Evolutionary conservation across 140 eudicot genomes (phyloP).

Genomic region (Anethum foeniculum): DNA sequence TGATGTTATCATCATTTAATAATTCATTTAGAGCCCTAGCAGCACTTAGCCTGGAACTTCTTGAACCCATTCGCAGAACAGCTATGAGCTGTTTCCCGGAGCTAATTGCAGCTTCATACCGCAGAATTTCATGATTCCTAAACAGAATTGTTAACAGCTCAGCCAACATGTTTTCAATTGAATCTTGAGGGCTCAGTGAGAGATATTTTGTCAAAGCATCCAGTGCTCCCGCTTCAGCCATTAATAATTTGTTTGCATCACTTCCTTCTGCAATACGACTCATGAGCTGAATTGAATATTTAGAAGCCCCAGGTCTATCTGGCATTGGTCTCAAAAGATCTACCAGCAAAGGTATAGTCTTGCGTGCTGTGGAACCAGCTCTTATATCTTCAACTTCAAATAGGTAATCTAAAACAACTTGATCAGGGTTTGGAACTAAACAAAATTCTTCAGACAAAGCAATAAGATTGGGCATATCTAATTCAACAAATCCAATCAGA

Average conservation of each 20-base stretch:
- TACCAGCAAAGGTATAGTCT: constrained; percentile 62
- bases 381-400: constrained; percentile 63
- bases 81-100: constrained; percentile 60
- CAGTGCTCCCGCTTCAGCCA: constrained; percentile 78
- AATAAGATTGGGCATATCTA: constrained; percentile 49
- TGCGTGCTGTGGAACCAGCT: constrained; percentile 57
- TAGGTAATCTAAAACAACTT: constrained; percentile 45
- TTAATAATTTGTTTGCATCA: constrained; percentile 60
- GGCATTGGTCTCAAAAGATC: constrained; percentile 81
- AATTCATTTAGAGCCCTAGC: constrained; percentile 61
- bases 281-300: constrained; percentile 46
- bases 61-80: constrained; percentile 74
- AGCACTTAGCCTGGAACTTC: constrained; percentile 57
- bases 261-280: constrained; percentile 58
- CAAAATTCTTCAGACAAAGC: constrained; percentile 66
- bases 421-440: constrained; percentile 53
- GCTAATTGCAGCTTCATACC: constrained; percentile 50
- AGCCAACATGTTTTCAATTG: constrained; percentile 51
- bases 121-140: constrained; percentile 46
- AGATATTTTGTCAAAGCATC: constrained; percentile 65
- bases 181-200: constrained; percentile 71
- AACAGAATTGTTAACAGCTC: constrained; percentile 59
- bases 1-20: constrained; percentile 41
- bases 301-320: constrained; percentile 71
- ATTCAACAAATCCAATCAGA: constrained; percentile 57